Percentiles rank a stretch among this genome's conserved stretches.
Evolutionary conservation across 192 early-diverging fungal species (phyloP).

Genomic region (Coemansia sp.): DNA sequence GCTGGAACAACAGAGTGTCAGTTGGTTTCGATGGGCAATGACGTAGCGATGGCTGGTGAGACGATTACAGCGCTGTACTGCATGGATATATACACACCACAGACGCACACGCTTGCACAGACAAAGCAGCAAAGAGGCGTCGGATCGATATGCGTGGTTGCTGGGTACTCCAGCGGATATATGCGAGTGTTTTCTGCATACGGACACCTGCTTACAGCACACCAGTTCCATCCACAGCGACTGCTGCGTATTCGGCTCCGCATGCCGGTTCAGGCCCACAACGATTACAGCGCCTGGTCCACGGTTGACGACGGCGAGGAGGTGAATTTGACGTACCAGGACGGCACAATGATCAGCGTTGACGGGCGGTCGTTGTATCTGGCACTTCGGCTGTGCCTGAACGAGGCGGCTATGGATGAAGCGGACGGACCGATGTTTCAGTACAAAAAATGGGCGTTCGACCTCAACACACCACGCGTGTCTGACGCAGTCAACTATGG

Average conservation of each 20-base stretch:
- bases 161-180: constrained; percentile 42
- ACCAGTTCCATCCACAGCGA: constrained; percentile 32
- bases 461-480: constrained; percentile 24
- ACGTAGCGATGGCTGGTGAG: constrained; percentile 24
- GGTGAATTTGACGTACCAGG: constrained; percentile 34
- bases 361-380: constrained; percentile 43
- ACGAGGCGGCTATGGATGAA: constrained; percentile 17
- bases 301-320: constrained; percentile 26
- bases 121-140: not conserved
- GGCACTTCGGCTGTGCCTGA: constrained; percentile 39
- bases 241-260: constrained; percentile 34
- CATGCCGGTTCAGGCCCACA: constrained; percentile 24
- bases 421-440: constrained; percentile 29
- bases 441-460: constrained; percentile 51
- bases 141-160: constrained; percentile 33
- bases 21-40: constrained; percentile 36
- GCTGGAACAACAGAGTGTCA: constrained; percentile 7
- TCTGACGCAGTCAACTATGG: constrained; percentile 42
- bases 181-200: constrained; percentile 38
- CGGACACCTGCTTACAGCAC: constrained; percentile 38
- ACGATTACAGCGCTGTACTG: constrained; percentile 35
- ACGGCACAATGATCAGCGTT: constrained; percentile 39
- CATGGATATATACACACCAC: constrained; percentile 27
- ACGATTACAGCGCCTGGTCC: not conserved
- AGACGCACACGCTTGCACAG: too few species aligned